These are phyloP conservation scores for Rubia peregrina DNA, from an alignment of 305 asterid genomes.

Conservation along the genomic window DNA sequence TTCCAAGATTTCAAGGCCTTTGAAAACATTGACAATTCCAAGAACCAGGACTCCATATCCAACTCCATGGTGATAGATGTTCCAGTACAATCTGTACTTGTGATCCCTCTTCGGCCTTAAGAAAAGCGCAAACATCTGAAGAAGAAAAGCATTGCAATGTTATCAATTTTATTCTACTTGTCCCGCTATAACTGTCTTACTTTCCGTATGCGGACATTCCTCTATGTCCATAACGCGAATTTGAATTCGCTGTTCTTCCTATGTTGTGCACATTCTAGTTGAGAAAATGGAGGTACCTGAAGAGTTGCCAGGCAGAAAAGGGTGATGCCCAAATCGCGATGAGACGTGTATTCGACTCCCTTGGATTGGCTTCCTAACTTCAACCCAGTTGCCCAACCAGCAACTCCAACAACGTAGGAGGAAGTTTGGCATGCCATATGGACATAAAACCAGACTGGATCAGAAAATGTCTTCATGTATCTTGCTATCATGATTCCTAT, in stretches of 20 bases:
- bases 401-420: slow-evolving; percentile 29
- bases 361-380: slow-evolving; percentile 32
- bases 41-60: slow-evolving; percentile 25
- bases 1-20: slow-evolving; percentile 19
- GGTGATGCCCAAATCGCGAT: slow-evolving; percentile 25
- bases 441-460: slow-evolving; percentile 36
- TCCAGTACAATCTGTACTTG: slow-evolving; percentile 24
- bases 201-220: too few relatives aligned
- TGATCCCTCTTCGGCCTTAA: slow-evolving; percentile 27
- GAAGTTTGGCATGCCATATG: slow-evolving; percentile 32
- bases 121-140: slow-evolving; percentile 20
- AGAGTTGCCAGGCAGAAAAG: too few relatives aligned
- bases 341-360: slow-evolving; percentile 25
- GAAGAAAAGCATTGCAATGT: not conserved
- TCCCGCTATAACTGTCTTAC: too few relatives aligned
- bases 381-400: slow-evolving; percentile 41
- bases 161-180: not conserved
- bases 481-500: slow-evolving; percentile 29
- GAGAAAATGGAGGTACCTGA: too few relatives aligned
- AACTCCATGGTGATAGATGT: slow-evolving; percentile 22
- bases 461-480: slow-evolving; percentile 29
- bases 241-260: too few relatives aligned
- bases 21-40: slow-evolving; percentile 24
- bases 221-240: too few relatives aligned
- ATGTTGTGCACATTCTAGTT: too few relatives aligned